Percentiles rank a stretch among this genome's conserved stretches.
phyloP scores from a whole-genome alignment of 371 early-diverging fungal genomes.

The Smittium mucronatum region DNA sequence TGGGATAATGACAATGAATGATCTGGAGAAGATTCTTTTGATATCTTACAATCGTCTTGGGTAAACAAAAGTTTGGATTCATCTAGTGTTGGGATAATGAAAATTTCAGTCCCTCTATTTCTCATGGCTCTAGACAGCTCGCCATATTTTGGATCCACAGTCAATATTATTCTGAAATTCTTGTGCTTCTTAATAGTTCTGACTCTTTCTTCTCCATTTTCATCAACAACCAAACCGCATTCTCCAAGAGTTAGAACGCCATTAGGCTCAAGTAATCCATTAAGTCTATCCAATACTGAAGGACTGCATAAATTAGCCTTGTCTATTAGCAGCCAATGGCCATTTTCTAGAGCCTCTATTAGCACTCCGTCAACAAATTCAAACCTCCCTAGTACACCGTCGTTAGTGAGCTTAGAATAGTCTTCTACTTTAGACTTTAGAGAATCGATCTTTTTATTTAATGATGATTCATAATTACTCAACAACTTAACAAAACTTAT shows the following conservation, averaged over 20 bases:
- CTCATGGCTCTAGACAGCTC: slow-evolving; percentile 95
- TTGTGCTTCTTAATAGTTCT: slow-evolving; percentile 79
- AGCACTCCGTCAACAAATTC: slow-evolving; percentile 97
- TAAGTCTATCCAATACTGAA: slow-evolving; percentile 89
- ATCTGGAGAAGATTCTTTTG: too few species aligned
- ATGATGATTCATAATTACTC: not conserved
- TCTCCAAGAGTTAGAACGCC: slow-evolving; percentile 85
- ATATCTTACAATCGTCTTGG: too few species aligned
- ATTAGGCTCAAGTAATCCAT: slow-evolving; percentile 81
- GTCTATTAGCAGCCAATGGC: slow-evolving; percentile 97
- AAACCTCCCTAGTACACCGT: slow-evolving; percentile 60
- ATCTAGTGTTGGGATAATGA: not conserved
- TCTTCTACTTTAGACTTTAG: slow-evolving; percentile 5
- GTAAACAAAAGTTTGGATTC: too few species aligned
- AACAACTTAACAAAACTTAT: not conserved
- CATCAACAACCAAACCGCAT: slow-evolving; percentile 40
- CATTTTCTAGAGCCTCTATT: slow-evolving; percentile 84
- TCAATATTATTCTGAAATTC: slow-evolving; percentile 96
- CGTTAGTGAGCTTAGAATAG: slow-evolving; percentile 23
- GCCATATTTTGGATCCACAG: slow-evolving; percentile 88
- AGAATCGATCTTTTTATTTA: not conserved
- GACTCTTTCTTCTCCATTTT: slow-evolving; percentile 34
- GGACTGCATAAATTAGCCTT: slow-evolving; percentile 96
- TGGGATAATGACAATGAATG: too few species aligned
- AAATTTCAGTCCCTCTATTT: slow-evolving; percentile 63